Conservation (phyloP, 805 yeast genomes). For the Yarrowia sp. region DNA sequence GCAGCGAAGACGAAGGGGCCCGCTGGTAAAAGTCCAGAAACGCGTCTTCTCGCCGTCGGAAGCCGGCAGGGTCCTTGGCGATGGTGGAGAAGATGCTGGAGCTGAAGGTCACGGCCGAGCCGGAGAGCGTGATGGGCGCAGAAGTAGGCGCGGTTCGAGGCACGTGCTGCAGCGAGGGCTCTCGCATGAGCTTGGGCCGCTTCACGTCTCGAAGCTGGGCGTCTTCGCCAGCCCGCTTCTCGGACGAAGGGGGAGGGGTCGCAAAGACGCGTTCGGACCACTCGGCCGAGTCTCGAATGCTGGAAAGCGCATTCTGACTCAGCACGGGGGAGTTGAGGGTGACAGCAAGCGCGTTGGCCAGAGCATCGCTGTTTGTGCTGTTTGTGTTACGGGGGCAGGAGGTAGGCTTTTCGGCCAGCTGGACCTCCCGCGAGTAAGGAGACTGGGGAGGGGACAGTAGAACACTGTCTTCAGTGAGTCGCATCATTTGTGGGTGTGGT, state of each 20-base stretch:
- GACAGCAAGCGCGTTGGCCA: slow-evolving; percentile 10
- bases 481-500: slow-evolving; percentile 5
- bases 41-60: slow-evolving; percentile 23
- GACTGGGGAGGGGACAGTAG: slow-evolving; percentile 25
- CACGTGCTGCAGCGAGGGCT: slow-evolving; percentile 13
- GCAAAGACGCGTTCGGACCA: slow-evolving; percentile 18
- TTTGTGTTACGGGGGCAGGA: slow-evolving; percentile 3
- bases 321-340: slow-evolving; percentile 21
- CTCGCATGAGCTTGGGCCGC: slow-evolving; percentile 25
- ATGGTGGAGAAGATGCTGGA: slow-evolving; percentile 19
- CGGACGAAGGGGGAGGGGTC: slow-evolving; percentile 20
- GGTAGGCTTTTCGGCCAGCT: slow-evolving; percentile 17
- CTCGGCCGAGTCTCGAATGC: slow-evolving; percentile 17
- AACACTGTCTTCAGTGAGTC: slow-evolving; percentile 15
- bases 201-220: slow-evolving; percentile 15
- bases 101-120: slow-evolving; percentile 1
- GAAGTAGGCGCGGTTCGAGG: slow-evolving; percentile 21
- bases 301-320: slow-evolving; percentile 19
- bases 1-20: neutral
- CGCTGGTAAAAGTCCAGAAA: slow-evolving; percentile 21
- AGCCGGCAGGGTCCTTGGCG: slow-evolving; percentile 5
- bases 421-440: slow-evolving; percentile 23
- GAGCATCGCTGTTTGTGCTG: slow-evolving; percentile 2
- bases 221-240: slow-evolving; percentile 17
- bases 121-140: neutral